Evolutionary conservation across 306 rosid species (phyloP), one percentile per base, ranked within the genome.

Genomic region (Notholithocarpus densiflorus): DNA sequence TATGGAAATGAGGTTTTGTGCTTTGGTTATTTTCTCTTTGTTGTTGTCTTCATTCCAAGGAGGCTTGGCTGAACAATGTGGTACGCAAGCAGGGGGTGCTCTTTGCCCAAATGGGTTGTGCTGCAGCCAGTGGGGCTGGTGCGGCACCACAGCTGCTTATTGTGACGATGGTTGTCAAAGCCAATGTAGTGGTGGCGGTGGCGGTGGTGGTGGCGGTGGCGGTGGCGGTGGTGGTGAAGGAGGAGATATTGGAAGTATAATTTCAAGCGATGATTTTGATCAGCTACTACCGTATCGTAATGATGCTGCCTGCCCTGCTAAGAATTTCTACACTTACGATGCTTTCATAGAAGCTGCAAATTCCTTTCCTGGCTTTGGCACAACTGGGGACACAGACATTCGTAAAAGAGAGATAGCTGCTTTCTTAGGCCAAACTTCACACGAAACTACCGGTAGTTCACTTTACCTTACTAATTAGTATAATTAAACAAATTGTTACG

Each of bases 341-440:
- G 90, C 81, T 56, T 91, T 91, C 79, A 73, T 91, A 20, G 32
- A 82, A 1, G 96, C 93, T 1, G 87, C 90, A 24, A 74, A 70
- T n/a, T 77, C 87, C 15, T 88, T 87, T 55, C 48, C 53, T 11
- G 85, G 43, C 32, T 91, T 91, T 51, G 93, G 85, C 8, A 84
- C 89, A 1, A 86, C 93, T 13, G 93, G 97, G 4, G 86, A 91
- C 59, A 75, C 65, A 5, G 57, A 70, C 34, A 85, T 87, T 2
- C 78, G 79, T 1, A 86, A 89, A 79, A 89, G 64, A 76, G 94
- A 92, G 75, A 72, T 92, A 2, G 92, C 94, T 45, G 97, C 97
- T 83, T 92, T 89, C 88, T 87, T 89, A 10, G 94, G 75, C 32
- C 97, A 91, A 87, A 91, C 93, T 29, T 91, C 97, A 40, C 97